Evolutionary conservation across 2,329 filamentous ascomycete species (phyloP).

Genomic region (Sporothrix humicola): DNA sequence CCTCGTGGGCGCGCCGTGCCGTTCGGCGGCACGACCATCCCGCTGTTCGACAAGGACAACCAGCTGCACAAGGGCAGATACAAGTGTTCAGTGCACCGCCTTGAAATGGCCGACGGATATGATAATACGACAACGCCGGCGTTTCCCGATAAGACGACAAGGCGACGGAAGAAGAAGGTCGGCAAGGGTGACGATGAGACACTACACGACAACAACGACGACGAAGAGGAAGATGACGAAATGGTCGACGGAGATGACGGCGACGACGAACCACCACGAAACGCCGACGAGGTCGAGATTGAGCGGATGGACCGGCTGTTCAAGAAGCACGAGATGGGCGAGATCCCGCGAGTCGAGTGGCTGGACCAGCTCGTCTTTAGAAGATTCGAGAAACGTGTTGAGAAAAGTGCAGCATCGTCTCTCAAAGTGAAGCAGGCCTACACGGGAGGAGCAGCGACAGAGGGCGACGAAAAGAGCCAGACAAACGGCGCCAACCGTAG

Average conservation of each 20-base stretch:
- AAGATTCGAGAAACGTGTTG: constrained; percentile 78
- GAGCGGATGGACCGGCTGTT: constrained; percentile 87
- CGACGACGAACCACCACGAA: constrained; percentile 54
- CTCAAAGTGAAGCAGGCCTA: constrained; percentile 54
- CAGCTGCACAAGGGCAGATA: constrained; percentile 90
- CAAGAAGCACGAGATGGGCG: constrained; percentile 98
- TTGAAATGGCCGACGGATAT: constrained; percentile 83
- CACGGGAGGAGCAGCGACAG: constrained; percentile 52
- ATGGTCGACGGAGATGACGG: constrained; percentile 47
- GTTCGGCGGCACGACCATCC: constrained; percentile 91
- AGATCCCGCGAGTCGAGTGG: constrained; percentile 93
- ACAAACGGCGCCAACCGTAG: constrained; percentile 46
- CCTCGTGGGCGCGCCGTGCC: constrained; percentile 77
- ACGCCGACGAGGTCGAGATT: constrained; percentile 80
- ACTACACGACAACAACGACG: constrained; percentile 55
- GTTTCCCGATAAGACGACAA: constrained; percentile 59
- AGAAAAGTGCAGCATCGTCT: constrained; percentile 67
- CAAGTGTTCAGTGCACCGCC: constrained; percentile 84
- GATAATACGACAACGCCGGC: constrained; percentile 81
- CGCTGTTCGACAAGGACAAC: constrained; percentile 90
- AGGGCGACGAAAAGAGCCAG: constrained; percentile 42
- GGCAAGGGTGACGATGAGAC: constrained; percentile 50
- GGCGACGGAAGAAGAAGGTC: constrained; percentile 46
- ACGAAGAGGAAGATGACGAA: constrained; percentile 47
- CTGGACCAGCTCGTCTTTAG: constrained; percentile 93